Percentiles rank a stretch among this genome's conserved stretches.
These are phyloP conservation scores for Fusarium xyrophilum DNA, from an alignment of 2,329 filamentous ascomycete species.

Conservation along the genomic window DNA sequence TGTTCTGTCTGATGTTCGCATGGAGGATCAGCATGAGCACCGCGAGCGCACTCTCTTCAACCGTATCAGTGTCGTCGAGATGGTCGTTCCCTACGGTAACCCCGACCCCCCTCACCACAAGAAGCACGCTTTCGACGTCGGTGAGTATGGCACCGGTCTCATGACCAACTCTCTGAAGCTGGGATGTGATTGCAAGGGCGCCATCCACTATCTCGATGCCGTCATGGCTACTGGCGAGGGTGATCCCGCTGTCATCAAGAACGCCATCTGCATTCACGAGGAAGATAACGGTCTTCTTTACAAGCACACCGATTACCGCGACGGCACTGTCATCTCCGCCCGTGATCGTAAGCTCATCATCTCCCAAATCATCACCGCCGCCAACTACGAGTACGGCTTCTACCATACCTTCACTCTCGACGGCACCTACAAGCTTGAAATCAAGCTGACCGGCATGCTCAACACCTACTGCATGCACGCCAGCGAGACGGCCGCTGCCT, in stretches of 20 bases:
- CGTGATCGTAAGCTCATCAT: slow-evolving; percentile 66
- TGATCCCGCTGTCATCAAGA: slow-evolving; percentile 82
- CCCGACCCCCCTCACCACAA: slow-evolving; percentile 80
- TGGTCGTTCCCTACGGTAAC: slow-evolving; percentile 78
- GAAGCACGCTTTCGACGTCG: slow-evolving; percentile 82
- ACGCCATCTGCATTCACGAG: slow-evolving; percentile 88
- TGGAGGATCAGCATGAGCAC: slow-evolving; percentile 58
- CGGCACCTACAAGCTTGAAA: slow-evolving; percentile 69
- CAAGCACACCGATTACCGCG: slow-evolving; percentile 71
- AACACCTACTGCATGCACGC: slow-evolving; percentile 53
- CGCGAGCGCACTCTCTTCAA: slow-evolving; percentile 67
- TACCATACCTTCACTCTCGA: slow-evolving; percentile 54
- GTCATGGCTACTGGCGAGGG: slow-evolving; percentile 84
- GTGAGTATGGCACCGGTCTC: slow-evolving; percentile 82
- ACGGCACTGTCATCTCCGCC: slow-evolving; percentile 63
- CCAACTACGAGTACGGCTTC: slow-evolving; percentile 67
- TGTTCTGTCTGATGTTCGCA: slow-evolving; percentile 72
- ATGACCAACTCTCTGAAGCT: slow-evolving; percentile 83
- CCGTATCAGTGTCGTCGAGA: slow-evolving; percentile 71
- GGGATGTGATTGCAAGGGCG: slow-evolving; percentile 87
- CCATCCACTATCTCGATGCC: slow-evolving; percentile 90
- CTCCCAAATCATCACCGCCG: slow-evolving; percentile 69
- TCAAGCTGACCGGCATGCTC: slow-evolving; percentile 62
- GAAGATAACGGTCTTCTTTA: slow-evolving; percentile 64
- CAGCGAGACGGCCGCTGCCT: slow-evolving; percentile 55